Evolutionary conservation across 2,329 filamentous ascomycete species (phyloP).

Genomic region (Penicillium frequentans): DNA sequence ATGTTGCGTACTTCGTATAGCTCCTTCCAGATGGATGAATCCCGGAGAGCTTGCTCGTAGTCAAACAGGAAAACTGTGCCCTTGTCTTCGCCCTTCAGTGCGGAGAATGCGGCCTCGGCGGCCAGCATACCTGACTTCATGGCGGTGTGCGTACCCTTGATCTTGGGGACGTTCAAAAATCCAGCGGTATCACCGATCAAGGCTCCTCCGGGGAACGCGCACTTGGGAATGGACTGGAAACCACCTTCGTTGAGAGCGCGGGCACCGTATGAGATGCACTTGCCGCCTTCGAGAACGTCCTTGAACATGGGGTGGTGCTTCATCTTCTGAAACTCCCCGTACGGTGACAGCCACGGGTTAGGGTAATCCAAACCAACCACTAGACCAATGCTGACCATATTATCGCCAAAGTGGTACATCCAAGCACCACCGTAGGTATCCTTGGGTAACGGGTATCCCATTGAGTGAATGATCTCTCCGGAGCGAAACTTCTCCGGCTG

Average conservation of each 20-base stretch:
- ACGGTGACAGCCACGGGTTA: conserved; percentile 95
- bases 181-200: conserved; percentile 95
- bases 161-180: conserved; percentile 96
- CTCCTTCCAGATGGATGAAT: conserved; percentile 89
- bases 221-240: conserved; percentile 96
- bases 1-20: conserved; percentile 95
- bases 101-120: conserved; percentile 83
- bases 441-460: conserved; percentile 86
- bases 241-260: conserved; percentile 90
- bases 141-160: conserved; percentile 96
- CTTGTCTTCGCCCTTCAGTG: conserved; percentile 59
- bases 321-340: conserved; percentile 96
- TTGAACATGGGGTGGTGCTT: conserved; percentile 95
- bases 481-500: conserved; percentile 88
- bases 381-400: conserved; percentile 86
- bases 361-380: conserved; percentile 93
- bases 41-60: conserved; percentile 85
- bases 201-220: conserved; percentile 92
- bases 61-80: conserved; percentile 88
- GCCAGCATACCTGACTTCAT: conserved; percentile 98
- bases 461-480: conserved; percentile 80
- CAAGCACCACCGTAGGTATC: conserved; percentile 97
- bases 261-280: conserved; percentile 95
- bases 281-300: conserved; percentile 85
- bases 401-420: conserved; percentile 99